Evolutionary conservation across 2,329 filamentous ascomycete species (phyloP), one percentile per base, ranked within the genome.

Genomic region (Xylariaceae sp.): DNA sequence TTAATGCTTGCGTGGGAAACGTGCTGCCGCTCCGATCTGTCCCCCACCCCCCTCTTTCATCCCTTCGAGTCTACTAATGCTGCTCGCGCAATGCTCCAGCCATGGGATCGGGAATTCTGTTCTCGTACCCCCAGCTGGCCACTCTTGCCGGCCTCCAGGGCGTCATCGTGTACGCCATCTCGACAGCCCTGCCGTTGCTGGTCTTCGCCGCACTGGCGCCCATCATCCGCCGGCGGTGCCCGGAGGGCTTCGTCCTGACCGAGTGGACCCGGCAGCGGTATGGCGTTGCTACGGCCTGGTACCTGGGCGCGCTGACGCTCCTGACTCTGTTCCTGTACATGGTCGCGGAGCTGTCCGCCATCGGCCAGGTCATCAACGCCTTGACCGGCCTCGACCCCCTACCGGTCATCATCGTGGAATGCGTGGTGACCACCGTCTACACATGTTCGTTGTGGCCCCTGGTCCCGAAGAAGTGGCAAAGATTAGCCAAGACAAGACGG

Each of bases 1-100:
- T 85, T 90, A 92, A 90, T 88, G 82, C 85, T 92, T 92, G 85
- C 85, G 85, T 90, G 85, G 80, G 85, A 83, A 90, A 89, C 73
- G 85, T 90, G 84, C 83, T 89, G 84, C 84, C 84, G 83, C 83
- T 86, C 77, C 66, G 62, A 64, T 57, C 60, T 58, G 55, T 49
- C 51, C 57, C 52, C 49, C 46, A 49, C 40, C 42, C 40, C 37
- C 33, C 32, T 44, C n/a, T n/a, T n/a, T 42, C 35, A 32, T 22
- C 31, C 30, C 30, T 45, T 37, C 26, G 16, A 32, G 32, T 31
- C 36, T 55, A 56, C 62, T 64, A 53, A 65, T 50, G 48, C 43
- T 46, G 42, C 55, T 30, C 14, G 61, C 67, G 73, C 60, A 74
- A 59, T 55, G 51, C 48, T 55, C 49, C 59, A 92, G 85, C 80